Base-by-base conservation (phyloP, 163 green algal species). In the Dunaliella salina region DNA sequence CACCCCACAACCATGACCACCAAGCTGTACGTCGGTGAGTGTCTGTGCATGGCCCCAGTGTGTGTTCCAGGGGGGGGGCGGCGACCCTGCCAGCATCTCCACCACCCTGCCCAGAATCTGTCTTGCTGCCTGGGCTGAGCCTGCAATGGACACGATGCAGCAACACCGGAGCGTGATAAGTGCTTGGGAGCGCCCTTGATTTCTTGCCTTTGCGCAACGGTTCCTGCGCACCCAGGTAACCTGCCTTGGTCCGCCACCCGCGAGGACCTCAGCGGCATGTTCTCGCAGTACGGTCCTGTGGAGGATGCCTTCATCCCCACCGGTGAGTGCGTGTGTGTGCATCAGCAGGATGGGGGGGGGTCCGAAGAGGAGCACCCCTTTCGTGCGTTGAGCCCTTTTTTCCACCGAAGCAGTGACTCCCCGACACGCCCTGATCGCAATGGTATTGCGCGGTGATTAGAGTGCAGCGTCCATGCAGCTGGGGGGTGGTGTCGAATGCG, bases 231-330 rank as follows among this genome's bases (percentile, higher is more conserved):
- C 11, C 22, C 80, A 83, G 85, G 85, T 63, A 87, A 87, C 85
- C 80, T 87, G 85, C 80, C 80, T 26, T 88, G 81, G 81, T 35
- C n/a, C 63, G 81, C 86, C 33, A 84, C 86, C 46, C 29, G n/a
- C 15, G 86, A 84, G n/a, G 46, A 83, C 25, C 86, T 86, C 15
- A 40, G 30, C 30, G 15, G 82, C 59, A 40, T 86, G 50, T 88
- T 88, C 63, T 63, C 29, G 5, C 78, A 84, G 34, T 87, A 82
- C 81, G 86, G 86, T 32, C 22, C 83, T 15, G 83, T 88, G 32
- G 69, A 83, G 82, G 86, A 88, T n/a, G 81, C 83, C 18, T 86
- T 86, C 81, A 83, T 88, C 30, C 71, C 69, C 63, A 57, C 72
- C n/a, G 81, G 81, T 85, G 50, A 71, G 80, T 35, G 35, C 40